These are phyloP conservation scores for Calonectria montana DNA, from an alignment of 2,329 filamentous ascomycete genomes.

Conservation along the genomic window DNA sequence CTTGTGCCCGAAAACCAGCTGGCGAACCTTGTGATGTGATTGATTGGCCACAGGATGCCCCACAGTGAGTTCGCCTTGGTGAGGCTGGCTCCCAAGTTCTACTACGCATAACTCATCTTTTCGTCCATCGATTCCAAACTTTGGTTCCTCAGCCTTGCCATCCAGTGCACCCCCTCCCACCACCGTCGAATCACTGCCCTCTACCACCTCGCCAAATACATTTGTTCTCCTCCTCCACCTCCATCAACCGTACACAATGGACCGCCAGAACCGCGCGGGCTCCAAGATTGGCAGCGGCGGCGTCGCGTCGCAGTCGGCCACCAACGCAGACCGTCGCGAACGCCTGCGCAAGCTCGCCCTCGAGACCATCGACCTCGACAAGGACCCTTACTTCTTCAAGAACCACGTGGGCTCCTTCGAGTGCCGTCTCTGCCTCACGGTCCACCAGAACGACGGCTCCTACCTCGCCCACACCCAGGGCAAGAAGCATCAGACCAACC, in stretches of 20 bases:
- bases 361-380: conserved; percentile 98
- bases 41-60: conserved; percentile 32
- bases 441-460: conserved; percentile 98
- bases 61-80: conserved; percentile 11
- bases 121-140: conserved; percentile 9
- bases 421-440: conserved; percentile 94
- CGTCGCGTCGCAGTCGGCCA: conserved; percentile 91
- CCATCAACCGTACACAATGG: conserved; percentile 58
- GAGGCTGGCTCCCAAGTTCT: conserved; percentile 16
- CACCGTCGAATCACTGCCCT: background rate
- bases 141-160: conserved; percentile 27
- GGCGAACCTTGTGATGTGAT: conserved; percentile 21
- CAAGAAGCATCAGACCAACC: conserved; percentile 98
- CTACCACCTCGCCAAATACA: background rate
- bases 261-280: conserved; percentile 91
- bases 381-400: conserved; percentile 99
- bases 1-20: background rate
- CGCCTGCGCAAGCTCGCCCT: conserved; percentile 97
- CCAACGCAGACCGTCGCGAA: conserved; percentile 96
- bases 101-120: conserved; percentile 24
- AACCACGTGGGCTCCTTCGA: conserved; percentile 99
- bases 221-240: background rate
- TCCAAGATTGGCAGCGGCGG: conserved; percentile 98
- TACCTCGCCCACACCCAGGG: conserved; percentile 99
- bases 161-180: background rate